These are phyloP conservation scores for Cryphonectria carpinicola DNA, from an alignment of 2,329 filamentous ascomycete genomes.

Conservation along the genomic window DNA sequence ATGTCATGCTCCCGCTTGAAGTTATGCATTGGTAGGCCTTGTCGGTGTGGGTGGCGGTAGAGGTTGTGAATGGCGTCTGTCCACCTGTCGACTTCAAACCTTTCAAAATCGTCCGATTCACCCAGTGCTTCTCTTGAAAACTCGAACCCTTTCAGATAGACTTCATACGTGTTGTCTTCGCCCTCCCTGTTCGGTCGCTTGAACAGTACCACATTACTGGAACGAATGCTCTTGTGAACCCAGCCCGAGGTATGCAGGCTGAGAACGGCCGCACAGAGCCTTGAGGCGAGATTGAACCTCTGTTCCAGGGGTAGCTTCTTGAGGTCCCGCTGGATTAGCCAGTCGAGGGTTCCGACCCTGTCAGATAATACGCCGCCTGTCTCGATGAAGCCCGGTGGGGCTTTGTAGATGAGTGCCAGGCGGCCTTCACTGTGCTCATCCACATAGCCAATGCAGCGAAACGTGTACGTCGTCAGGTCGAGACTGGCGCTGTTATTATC, in stretches of 20 bases:
- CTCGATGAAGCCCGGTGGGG: background rate
- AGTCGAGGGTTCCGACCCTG: background rate
- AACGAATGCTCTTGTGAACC: conserved; percentile 2
- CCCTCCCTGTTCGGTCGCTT: background rate
- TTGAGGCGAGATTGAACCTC: background rate
- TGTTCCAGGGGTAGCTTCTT: background rate
- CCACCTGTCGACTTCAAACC: background rate
- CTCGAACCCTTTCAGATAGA: background rate
- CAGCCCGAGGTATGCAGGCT: background rate
- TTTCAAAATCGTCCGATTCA: background rate
- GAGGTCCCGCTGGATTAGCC: background rate
- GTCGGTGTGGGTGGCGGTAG: background rate
- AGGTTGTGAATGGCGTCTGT: background rate
- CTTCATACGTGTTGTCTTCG: background rate
- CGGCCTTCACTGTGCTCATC: background rate
- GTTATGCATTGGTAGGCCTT: background rate
- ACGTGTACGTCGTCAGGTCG: background rate
- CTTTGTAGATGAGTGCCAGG: background rate
- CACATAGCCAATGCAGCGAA: background rate
- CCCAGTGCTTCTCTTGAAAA: background rate
- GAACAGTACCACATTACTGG: background rate
- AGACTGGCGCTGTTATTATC: background rate
- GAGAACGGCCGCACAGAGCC: background rate
- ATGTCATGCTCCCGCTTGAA: background rate
- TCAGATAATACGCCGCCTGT: background rate